Conservation (phyloP, 371 early-diverging fungal species). For the Mucor velutinosus region DNA sequence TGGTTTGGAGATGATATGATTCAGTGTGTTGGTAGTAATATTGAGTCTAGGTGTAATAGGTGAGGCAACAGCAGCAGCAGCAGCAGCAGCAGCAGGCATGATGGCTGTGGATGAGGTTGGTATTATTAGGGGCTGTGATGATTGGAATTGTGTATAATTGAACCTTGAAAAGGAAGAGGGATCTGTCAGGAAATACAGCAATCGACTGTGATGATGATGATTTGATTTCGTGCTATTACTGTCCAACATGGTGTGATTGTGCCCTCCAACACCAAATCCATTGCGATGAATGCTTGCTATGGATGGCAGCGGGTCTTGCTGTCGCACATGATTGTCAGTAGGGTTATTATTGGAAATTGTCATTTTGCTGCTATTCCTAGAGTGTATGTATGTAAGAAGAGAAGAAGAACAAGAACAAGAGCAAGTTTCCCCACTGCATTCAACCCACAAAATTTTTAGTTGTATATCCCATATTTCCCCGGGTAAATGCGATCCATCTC, state of each 20-base stretch:
- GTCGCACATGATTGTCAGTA: neutral
- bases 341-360: neutral
- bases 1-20: neutral
- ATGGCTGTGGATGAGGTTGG: neutral
- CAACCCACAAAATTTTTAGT: neutral
- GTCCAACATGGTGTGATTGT: neutral
- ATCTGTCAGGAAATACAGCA: conserved; percentile 15
- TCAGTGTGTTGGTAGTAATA: neutral
- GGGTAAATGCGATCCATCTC: neutral
- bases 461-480: neutral
- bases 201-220: conserved; percentile 17
- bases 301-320: neutral
- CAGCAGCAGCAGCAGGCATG: neutral
- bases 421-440: neutral
- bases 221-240: neutral
- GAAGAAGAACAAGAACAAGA: no score
- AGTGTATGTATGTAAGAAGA: neutral
- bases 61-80: neutral
- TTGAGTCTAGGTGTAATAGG: neutral
- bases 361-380: neutral
- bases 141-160: neutral
- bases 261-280: neutral
- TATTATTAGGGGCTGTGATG: neutral
- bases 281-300: neutral
- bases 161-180: conserved; percentile 6